Percentiles rank a stretch among this genome's conserved stretches.
These are phyloP conservation scores for Coprinopsis cinerea DNA, from an alignment of 768 basidiomycete genomes.

Conservation along the genomic window DNA sequence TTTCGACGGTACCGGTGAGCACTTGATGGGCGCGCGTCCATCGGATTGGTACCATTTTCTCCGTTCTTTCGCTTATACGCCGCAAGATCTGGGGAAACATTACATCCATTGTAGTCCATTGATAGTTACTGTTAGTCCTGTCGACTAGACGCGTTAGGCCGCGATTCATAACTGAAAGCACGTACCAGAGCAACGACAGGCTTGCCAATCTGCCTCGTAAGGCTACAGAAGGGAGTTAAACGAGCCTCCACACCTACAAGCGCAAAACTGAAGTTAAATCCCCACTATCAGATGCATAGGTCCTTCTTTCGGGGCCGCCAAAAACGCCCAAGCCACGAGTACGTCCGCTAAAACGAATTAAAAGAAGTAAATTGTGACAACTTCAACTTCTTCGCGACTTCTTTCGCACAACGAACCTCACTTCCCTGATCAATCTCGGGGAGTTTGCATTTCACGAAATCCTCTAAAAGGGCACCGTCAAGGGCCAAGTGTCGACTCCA, in stretches of 20 bases:
- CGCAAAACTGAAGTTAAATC: too few relatives aligned
- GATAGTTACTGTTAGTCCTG: too few relatives aligned
- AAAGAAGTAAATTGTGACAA: neutral
- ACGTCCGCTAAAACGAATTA: conserved; percentile 6
- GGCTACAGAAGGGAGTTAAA: too few relatives aligned
- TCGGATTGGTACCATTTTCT: neutral
- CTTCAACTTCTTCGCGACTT: neutral
- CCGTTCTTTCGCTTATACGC: neutral
- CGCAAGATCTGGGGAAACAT: neutral
- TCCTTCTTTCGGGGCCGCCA: too few relatives aligned
- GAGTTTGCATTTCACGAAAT: neutral
- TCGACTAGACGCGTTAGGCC: too few relatives aligned
- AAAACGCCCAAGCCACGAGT: too few relatives aligned
- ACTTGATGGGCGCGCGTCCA: neutral
- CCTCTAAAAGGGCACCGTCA: neutral
- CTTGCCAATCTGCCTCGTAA: too few relatives aligned
- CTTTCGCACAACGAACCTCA: neutral
- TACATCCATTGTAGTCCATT: neutral
- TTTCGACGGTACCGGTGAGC: neutral
- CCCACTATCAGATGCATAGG: too few relatives aligned
- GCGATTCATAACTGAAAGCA: too few relatives aligned
- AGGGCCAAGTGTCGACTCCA: neutral
- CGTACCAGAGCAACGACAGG: too few relatives aligned
- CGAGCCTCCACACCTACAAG: too few relatives aligned
- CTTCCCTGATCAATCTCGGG: conserved; percentile 9